These are phyloP conservation scores for Acrodontium crateriforme DNA, from an alignment of 2,329 filamentous ascomycete genomes.

Conservation along the genomic window DNA sequence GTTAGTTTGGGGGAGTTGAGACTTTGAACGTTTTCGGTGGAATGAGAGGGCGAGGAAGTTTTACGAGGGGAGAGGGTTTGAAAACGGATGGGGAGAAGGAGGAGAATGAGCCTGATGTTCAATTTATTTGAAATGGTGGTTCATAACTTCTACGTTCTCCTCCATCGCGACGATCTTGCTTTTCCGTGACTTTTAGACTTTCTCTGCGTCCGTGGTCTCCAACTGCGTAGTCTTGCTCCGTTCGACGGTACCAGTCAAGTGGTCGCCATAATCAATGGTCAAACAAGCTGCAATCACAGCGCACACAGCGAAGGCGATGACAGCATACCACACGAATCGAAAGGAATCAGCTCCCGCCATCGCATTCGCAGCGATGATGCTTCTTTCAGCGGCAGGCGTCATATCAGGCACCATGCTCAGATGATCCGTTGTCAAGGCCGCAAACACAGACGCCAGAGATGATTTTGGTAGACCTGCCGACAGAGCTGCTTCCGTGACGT, in stretches of 20 bases:
- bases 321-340: conserved; percentile 2
- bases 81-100: too few species aligned
- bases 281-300: conserved; percentile 2
- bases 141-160: too few species aligned
- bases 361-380: conserved; percentile 1
- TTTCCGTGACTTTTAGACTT: too few species aligned
- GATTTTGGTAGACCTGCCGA: conserved; percentile 4
- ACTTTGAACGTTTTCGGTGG: too few species aligned
- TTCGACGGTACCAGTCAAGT: conserved; percentile 2
- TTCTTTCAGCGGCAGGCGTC: conserved; percentile 1
- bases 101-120: too few species aligned
- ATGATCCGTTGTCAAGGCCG: conserved; percentile 1
- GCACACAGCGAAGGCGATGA: conserved; percentile 1
- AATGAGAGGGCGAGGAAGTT: too few species aligned
- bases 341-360: conserved; percentile 1
- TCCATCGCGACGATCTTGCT: too few species aligned
- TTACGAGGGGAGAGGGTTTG: too few species aligned
- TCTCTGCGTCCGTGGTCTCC: too few species aligned
- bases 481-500: conserved; percentile 5
- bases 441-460: conserved; percentile 4
- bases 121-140: too few species aligned
- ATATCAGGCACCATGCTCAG: conserved; percentile 1
- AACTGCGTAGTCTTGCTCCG: too few species aligned
- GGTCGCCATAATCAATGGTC: conserved; percentile 3
- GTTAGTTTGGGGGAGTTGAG: too few species aligned